Percentiles rank a stretch among this genome's conserved stretches.
Evolutionary conservation across 805 yeast species (phyloP).

Genomic region (Schwanniomyces polymorphus): DNA sequence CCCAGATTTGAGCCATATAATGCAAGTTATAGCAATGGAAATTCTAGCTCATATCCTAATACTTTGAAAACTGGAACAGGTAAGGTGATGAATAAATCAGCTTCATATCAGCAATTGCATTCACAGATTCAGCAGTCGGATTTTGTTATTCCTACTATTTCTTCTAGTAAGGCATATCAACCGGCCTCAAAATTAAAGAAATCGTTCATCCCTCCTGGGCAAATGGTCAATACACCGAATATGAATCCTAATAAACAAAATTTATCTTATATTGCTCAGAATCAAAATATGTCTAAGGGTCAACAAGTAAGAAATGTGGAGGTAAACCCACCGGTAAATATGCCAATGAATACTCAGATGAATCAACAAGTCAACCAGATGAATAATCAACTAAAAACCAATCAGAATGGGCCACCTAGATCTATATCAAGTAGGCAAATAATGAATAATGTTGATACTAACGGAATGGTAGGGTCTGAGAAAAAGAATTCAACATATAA

Average conservation of each 20-base stretch:
- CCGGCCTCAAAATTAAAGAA: constrained; percentile 36
- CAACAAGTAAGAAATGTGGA: neutral
- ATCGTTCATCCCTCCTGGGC: constrained; percentile 2
- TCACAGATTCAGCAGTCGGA: constrained; percentile 36
- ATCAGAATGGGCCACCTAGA: neutral
- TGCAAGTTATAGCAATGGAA: constrained; percentile 2
- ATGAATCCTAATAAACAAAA: neutral
- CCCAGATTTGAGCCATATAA: constrained; percentile 31
- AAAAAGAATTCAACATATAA: neutral
- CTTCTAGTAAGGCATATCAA: constrained; percentile 27
- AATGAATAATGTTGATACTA: neutral
- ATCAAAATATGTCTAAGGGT: neutral
- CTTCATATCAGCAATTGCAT: constrained; percentile 39
- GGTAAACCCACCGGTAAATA: neutral
- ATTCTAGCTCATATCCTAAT: constrained; percentile 17
- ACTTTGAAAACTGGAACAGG: constrained; percentile 34
- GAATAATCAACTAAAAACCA: too few relatives aligned
- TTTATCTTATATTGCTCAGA: neutral
- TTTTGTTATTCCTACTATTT: constrained; percentile 31
- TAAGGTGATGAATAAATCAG: constrained; percentile 36
- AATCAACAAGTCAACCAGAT: too few relatives aligned
- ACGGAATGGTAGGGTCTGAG: neutral
- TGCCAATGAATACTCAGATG: too few relatives aligned
- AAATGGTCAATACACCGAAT: neutral
- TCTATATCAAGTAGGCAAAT: neutral